Percentiles rank a stretch among this genome's conserved stretches.
Conservation (phyloP, 1,284 basidiomycete genomes). For the Naganishia albida region DNA sequence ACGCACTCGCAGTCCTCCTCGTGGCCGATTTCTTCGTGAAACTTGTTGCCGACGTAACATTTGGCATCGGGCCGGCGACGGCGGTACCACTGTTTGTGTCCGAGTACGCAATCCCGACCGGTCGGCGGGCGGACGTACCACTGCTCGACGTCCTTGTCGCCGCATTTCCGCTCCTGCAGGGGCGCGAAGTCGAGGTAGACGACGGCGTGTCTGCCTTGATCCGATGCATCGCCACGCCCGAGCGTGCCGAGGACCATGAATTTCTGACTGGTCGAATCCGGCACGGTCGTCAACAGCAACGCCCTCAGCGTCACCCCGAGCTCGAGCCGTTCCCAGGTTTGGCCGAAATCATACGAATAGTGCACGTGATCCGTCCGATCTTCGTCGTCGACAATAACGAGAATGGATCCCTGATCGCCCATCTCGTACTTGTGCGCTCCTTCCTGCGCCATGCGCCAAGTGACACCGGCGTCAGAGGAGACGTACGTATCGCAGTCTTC, state of each 20-base stretch:
- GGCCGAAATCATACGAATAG: constrained; percentile 85
- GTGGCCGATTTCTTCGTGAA: constrained; percentile 75
- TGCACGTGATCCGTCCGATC: constrained; percentile 69
- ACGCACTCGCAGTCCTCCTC: constrained; percentile 82
- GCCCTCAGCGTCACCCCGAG: constrained; percentile 75
- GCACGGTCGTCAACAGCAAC: constrained; percentile 74
- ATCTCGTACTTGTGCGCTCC: constrained; percentile 94
- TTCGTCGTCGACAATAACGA: constrained; percentile 86
- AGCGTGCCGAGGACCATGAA: constrained; percentile 81
- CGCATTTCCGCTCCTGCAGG: constrained; percentile 70
- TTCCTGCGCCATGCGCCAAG: constrained; percentile 75
- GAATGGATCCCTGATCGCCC: constrained; percentile 80
- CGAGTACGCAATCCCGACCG: constrained; percentile 84
- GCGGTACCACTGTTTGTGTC: constrained; percentile 94
- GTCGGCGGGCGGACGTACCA: constrained; percentile 75
- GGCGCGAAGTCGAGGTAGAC: constrained; percentile 83
- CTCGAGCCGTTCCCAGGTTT: constrained; percentile 72
- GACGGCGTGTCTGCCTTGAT: constrained; percentile 67
- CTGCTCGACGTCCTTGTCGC: constrained; percentile 73
- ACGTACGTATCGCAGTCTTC: constrained; percentile 92
- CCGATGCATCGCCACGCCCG: constrained; percentile 62
- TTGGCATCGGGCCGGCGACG: constrained; percentile 80
- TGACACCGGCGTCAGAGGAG: constrained; percentile 82
- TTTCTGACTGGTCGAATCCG: constrained; percentile 90
- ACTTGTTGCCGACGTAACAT: constrained; percentile 93